phyloP scores from a whole-genome alignment of 192 early-diverging fungal species.

The Piromyces finnis region DNA sequence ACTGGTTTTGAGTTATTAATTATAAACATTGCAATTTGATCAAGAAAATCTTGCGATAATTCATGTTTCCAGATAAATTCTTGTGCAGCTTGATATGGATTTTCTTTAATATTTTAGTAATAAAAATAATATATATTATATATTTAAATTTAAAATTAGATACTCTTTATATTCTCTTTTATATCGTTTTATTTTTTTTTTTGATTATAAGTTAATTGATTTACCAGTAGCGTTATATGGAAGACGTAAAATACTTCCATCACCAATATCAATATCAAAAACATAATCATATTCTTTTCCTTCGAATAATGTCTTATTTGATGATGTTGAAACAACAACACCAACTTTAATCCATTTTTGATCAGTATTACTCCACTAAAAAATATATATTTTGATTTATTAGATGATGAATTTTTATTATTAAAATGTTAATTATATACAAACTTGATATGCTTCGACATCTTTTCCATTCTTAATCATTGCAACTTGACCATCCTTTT shows the following conservation, averaged over 20 bases:
- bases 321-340: conserved; percentile 72
- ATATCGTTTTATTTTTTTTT: too few species aligned
- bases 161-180: too few species aligned
- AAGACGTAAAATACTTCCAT: conserved; percentile 71
- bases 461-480: conserved; percentile 60
- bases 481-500: conserved; percentile 67
- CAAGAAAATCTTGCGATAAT: conserved; percentile 65
- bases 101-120: too few species aligned
- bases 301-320: conserved; percentile 55
- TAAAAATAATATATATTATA: conserved; percentile 4
- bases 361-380: conserved; percentile 48
- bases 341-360: conserved; percentile 74
- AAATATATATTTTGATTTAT: too few species aligned
- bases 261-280: conserved; percentile 89
- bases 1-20: conserved; percentile 56
- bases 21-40: conserved; percentile 91
- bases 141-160: too few species aligned
- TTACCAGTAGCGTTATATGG: conserved; percentile 74
- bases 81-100: conserved; percentile 86
- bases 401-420: too few species aligned
- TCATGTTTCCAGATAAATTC: conserved; percentile 67
- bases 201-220: too few species aligned
- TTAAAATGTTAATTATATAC: too few species aligned
- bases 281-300: conserved; percentile 94
- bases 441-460: conserved; percentile 65